Conservation (phyloP, 495 filamentous ascomycete species). For the Friedmanniomyces simplex region DNA sequence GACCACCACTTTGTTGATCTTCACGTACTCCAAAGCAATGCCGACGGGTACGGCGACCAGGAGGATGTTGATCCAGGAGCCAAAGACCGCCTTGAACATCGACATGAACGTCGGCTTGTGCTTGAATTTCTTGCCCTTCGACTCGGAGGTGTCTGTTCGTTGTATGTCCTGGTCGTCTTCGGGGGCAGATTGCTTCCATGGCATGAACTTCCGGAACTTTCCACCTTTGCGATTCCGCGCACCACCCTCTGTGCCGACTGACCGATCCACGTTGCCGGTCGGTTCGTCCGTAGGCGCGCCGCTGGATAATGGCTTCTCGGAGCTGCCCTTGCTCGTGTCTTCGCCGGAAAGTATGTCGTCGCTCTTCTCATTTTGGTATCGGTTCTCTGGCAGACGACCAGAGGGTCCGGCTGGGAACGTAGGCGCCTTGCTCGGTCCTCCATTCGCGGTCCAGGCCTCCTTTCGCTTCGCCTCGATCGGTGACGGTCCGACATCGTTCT, state of each 20-base stretch:
- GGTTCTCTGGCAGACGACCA: not conserved
- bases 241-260: slow-evolving; percentile 1
- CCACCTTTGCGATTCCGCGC: slow-evolving; percentile 14
- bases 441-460: not conserved
- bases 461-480: slow-evolving; percentile 7
- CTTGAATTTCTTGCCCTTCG: slow-evolving; percentile 31
- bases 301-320: not conserved
- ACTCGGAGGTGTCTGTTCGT: slow-evolving; percentile 10
- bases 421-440: slow-evolving; percentile 3
- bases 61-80: slow-evolving; percentile 76
- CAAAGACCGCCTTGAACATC: slow-evolving; percentile 60
- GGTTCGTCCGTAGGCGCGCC: not conserved
- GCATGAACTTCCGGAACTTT: slow-evolving; percentile 11
- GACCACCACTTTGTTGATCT: slow-evolving; percentile 47
- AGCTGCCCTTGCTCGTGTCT: slow-evolving; percentile 2
- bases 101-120: slow-evolving; percentile 50
- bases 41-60: slow-evolving; percentile 70
- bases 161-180: not conserved
- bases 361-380: not conserved
- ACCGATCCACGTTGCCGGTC: not conserved
- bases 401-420: slow-evolving; percentile 7
- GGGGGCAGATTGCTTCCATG: slow-evolving; percentile 7
- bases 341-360: not conserved
- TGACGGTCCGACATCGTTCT: slow-evolving; percentile 15
- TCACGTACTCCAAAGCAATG: slow-evolving; percentile 57